phyloP scores from a whole-genome alignment of 768 basidiomycete genomes.

The Leucogyrophana mollusca region DNA sequence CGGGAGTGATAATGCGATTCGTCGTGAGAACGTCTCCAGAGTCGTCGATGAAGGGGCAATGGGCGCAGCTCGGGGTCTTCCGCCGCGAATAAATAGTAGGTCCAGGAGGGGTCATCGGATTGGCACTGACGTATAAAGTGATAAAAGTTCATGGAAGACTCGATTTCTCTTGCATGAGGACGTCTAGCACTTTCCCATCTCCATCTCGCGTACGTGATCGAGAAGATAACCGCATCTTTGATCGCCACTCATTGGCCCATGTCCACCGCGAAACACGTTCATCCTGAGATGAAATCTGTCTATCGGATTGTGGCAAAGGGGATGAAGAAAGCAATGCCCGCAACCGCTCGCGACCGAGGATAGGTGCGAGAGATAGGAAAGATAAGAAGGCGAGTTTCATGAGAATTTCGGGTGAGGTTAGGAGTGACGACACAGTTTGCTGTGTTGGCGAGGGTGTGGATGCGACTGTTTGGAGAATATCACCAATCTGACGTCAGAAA shows the following conservation, averaged over 20 bases:
- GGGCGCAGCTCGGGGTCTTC: neutral
- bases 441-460: slow-evolving; percentile 66
- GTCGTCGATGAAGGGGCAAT: slow-evolving; percentile 2
- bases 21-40: slow-evolving; percentile 1
- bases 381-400: slow-evolving; percentile 82
- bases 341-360: slow-evolving; percentile 70
- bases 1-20: slow-evolving; percentile 8
- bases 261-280: slow-evolving; percentile 49
- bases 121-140: neutral
- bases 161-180: slow-evolving; percentile 56
- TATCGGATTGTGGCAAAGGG: slow-evolving; percentile 16
- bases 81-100: slow-evolving; percentile 15
- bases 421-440: slow-evolving; percentile 81
- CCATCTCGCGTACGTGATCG: slow-evolving; percentile 46
- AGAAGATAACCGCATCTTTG: slow-evolving; percentile 55
- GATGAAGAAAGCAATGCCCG: slow-evolving; percentile 50
- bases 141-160: slow-evolving; percentile 22
- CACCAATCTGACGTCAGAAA: slow-evolving; percentile 60
- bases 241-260: slow-evolving; percentile 71
- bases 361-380: slow-evolving; percentile 82
- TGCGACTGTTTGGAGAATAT: slow-evolving; percentile 83
- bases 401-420: slow-evolving; percentile 81
- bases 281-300: slow-evolving; percentile 18
- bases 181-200: slow-evolving; percentile 45
- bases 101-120: slow-evolving; percentile 5